These are phyloP conservation scores for Ceratocystis smalleyi DNA, from an alignment of 2,329 filamentous ascomycete genomes.

Conservation along the genomic window DNA sequence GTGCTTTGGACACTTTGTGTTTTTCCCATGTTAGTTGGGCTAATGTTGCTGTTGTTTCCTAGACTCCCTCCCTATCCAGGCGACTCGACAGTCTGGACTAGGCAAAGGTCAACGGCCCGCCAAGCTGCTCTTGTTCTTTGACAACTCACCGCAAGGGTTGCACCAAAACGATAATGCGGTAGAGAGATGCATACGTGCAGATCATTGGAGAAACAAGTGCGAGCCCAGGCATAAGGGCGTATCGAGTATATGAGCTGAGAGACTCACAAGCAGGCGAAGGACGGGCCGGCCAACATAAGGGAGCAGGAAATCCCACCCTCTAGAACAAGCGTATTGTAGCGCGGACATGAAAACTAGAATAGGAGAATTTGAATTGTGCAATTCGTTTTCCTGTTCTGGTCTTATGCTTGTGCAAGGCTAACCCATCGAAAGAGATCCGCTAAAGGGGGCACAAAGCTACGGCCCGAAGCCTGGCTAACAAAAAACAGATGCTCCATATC, in stretches of 20 bases:
- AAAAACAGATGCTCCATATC: no score
- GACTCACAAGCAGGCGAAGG: neutral
- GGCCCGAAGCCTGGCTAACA: no score
- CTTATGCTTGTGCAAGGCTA: no score
- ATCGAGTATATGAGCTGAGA: neutral
- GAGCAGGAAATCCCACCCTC: neutral
- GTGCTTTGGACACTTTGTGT: constrained; percentile 1
- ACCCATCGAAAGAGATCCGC: no score
- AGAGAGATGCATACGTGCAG: constrained; percentile 5
- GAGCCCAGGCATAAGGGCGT: neutral
- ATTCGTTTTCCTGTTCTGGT: no score
- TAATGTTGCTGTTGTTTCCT: neutral
- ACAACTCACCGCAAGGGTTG: constrained; percentile 1
- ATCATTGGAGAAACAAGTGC: neutral
- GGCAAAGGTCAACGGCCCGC: neutral
- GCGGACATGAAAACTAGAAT: neutral
- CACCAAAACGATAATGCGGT: neutral
- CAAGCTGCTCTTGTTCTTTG: neutral
- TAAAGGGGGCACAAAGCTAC: no score
- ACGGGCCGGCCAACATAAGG: neutral
- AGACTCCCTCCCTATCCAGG: neutral
- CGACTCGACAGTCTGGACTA: no score
- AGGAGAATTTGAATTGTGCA: neutral
- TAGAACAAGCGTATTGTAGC: neutral
- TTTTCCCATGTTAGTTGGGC: neutral